Evolutionary conservation across 2,329 filamentous ascomycete genomes (phyloP), one percentile per base, ranked within the genome.

Genomic region (Aureobasidium sp.): DNA sequence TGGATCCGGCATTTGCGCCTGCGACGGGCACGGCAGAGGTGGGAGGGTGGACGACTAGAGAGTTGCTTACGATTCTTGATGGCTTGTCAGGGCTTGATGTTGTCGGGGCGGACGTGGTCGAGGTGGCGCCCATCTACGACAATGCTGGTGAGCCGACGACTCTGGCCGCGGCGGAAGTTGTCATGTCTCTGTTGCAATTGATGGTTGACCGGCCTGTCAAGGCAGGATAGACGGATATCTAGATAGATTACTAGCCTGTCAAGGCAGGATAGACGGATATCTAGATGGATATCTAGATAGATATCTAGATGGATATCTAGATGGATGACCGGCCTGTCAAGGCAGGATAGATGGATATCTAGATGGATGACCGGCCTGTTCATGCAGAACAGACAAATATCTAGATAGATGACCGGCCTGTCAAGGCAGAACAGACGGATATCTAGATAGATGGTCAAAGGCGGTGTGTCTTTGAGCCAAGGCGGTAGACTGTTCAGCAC

Each of bases 51-150:
- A 76, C 73, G 0, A 81, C 79, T 0, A 71, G 80, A 32, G 80
- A 83, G 59, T 65, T 83, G 21, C 65, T 80, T 35, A 78, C 77
- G 0, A 78, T 83, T 54, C 65, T 83, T 19, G 78, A 81, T 58
- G 79, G 79, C 1, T 68, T 84, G n/a, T 71, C 71, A 35, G 79
- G 79, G 0, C 58, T 83, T 42, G 74, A 81, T 48, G 71, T 83
- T 16, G 70, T 83, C 25, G 79, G 79, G 2, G 79, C 77, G 6
- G 80, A 83, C 65, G 73, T 83, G 42, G 70, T 83, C 29, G 80
- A 83, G 62, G 79, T 83, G 24, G 76, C 79, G 22, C 80, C 80
- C 1, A 73, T 79, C 2, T 83, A 83, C 62, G 80, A 83, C 60
- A 82, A 79, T 30, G 70, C 76, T 54, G 80, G 79, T 0, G 79